These are phyloP conservation scores for Lichtheimia ornata DNA, from an alignment of 371 early-diverging fungal genomes.

Conservation along the genomic window DNA sequence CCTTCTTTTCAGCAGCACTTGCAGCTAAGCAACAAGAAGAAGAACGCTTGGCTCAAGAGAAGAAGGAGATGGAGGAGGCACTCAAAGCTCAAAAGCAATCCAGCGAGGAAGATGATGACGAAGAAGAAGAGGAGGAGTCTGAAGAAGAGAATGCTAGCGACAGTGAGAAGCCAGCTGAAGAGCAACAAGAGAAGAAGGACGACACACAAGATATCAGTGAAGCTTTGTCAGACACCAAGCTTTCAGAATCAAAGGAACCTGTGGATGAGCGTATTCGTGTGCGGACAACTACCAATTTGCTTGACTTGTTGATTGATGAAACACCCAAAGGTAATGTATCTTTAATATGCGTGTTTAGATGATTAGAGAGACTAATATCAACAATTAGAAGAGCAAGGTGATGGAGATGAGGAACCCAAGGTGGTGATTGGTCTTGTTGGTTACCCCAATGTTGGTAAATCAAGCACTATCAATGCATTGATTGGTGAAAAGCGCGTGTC, in stretches of 20 bases:
- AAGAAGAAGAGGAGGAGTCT: slow-evolving; percentile 19
- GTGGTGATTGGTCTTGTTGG: slow-evolving; percentile 97
- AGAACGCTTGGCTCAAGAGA: slow-evolving; percentile 40
- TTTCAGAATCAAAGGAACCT: slow-evolving; percentile 7
- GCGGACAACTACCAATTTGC: slow-evolving; percentile 46
- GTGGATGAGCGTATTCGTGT: slow-evolving; percentile 41
- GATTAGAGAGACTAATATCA: not conserved
- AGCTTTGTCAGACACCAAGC: slow-evolving; percentile 7
- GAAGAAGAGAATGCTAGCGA: slow-evolving; percentile 2
- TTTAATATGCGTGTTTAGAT: not conserved
- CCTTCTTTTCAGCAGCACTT: slow-evolving; percentile 89
- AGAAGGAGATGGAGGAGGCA: slow-evolving; percentile 38
- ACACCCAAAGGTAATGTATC: slow-evolving; percentile 21
- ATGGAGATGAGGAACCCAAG: slow-evolving; percentile 39
- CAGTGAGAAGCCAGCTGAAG: slow-evolving; percentile 30
- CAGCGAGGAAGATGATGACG: slow-evolving; percentile 3
- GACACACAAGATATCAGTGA: slow-evolving; percentile 32
- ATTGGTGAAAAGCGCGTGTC: slow-evolving; percentile 95
- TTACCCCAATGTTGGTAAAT: slow-evolving; percentile 99
- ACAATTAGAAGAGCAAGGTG: slow-evolving; percentile 1
- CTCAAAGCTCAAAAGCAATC: slow-evolving; percentile 19
- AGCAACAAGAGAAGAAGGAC: slow-evolving; percentile 5
- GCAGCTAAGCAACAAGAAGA: slow-evolving; percentile 60
- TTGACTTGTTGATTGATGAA: slow-evolving; percentile 45
- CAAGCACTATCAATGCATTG: slow-evolving; percentile 98